Evolutionary conservation across 2,329 filamentous ascomycete species (phyloP).

Genomic region (Scedosporium apiospermum): DNA sequence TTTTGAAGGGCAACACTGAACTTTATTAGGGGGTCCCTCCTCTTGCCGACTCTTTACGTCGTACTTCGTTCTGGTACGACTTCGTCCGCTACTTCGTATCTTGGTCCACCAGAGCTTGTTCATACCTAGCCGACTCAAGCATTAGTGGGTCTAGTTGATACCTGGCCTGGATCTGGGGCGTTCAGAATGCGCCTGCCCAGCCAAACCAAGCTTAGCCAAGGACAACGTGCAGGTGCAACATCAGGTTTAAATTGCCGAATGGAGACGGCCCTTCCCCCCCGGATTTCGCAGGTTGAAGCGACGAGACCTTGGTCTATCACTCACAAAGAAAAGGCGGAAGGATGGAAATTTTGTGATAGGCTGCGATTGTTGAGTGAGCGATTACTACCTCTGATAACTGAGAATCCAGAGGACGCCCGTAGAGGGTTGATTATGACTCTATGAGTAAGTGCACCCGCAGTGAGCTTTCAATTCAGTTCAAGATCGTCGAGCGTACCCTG

Average conservation of each 20-base stretch:
- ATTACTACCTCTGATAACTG: not conserved
- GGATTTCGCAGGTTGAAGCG: not conserved
- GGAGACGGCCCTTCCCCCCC: not conserved
- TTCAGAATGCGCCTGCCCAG: not conserved
- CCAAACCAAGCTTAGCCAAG: not conserved
- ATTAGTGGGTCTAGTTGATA: not conserved
- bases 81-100: not conserved
- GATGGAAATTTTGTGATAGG: not conserved
- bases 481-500: too few relatives aligned
- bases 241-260: conserved; percentile 2
- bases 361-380: not conserved
- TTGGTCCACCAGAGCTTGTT: not conserved
- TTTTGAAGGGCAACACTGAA: too few relatives aligned
- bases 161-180: not conserved
- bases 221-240: not conserved
- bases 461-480: too few relatives aligned
- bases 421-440: too few relatives aligned
- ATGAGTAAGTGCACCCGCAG: too few relatives aligned
- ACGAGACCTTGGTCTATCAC: not conserved
- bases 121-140: not conserved
- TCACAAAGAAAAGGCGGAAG: not conserved
- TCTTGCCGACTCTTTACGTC: too few relatives aligned
- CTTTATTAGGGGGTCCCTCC: too few relatives aligned
- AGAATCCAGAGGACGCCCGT: not conserved
- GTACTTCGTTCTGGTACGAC: not conserved